Percentiles rank a stretch among this genome's conserved stretches.
phyloP scores from a whole-genome alignment of 2,329 filamentous ascomycete species.

The Calonectria multiphialidica region DNA sequence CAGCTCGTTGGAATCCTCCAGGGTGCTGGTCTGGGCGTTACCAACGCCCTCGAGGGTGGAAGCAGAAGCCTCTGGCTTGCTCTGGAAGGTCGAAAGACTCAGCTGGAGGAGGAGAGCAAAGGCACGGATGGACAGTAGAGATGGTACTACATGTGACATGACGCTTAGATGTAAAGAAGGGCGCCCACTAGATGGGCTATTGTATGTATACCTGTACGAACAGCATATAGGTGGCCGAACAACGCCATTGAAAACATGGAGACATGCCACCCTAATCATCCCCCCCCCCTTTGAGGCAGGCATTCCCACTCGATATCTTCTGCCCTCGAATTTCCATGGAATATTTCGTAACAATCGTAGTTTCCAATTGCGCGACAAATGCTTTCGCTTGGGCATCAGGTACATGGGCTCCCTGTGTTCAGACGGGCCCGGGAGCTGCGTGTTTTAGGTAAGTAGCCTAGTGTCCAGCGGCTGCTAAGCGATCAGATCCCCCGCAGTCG shows the following conservation, averaged over 20 bases:
- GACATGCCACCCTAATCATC: not conserved
- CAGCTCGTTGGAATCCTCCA: slow-evolving; percentile 87
- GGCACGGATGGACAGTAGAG: slow-evolving; percentile 27
- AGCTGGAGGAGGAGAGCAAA: slow-evolving; percentile 75
- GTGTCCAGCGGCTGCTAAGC: not conserved
- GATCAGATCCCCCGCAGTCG: not conserved
- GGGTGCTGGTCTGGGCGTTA: slow-evolving; percentile 81
- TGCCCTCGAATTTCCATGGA: not conserved
- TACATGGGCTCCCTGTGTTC: not conserved
- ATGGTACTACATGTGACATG: not conserved
- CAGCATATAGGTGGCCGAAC: slow-evolving; percentile 27
- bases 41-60: slow-evolving; percentile 82
- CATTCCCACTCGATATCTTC: not conserved
- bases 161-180: slow-evolving; percentile 21
- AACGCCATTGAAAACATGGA: slow-evolving; percentile 3
- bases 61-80: slow-evolving; percentile 88
- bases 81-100: slow-evolving; percentile 82
- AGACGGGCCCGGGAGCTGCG: not conserved
- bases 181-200: slow-evolving; percentile 19
- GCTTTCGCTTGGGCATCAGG: not conserved
- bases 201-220: slow-evolving; percentile 45
- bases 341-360: not conserved
- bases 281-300: not conserved
- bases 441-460: not conserved
- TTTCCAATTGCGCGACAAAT: not conserved